A percentile compares a stretch with the other conserved stretches of the same genome.
Evolutionary conservation across 2,329 filamentous ascomycete genomes (phyloP).

Genomic region (Akanthomyces uredinophilus): DNA sequence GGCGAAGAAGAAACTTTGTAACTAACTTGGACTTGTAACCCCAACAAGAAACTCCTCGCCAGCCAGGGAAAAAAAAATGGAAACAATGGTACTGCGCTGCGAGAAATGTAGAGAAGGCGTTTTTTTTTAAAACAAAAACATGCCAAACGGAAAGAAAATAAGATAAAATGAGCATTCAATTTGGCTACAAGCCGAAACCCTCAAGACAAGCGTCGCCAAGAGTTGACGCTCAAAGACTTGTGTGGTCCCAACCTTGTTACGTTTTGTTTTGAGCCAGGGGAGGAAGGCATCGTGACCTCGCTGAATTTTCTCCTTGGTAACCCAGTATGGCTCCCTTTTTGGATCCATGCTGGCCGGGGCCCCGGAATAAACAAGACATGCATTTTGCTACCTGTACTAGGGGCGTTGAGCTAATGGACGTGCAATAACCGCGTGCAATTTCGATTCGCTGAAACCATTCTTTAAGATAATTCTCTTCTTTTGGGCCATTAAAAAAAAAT

Average conservation of each 20-base stretch:
- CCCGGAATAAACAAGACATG: background rate
- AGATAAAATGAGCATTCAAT: no score
- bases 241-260: background rate
- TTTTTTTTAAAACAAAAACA: background rate
- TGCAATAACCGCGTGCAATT: background rate
- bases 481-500: no score
- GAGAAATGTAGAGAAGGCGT: background rate
- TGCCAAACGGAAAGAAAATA: no score
- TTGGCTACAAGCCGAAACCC: background rate
- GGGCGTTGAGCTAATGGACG: background rate
- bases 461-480: slow-evolving; percentile 9
- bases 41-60: background rate
- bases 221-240: background rate
- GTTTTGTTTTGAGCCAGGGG: background rate
- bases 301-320: slow-evolving; percentile 15
- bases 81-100: no score
- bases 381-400: background rate
- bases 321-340: background rate
- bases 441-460: background rate
- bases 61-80: no score
- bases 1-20: no score
- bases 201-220: no score
- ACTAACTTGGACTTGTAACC: no score
- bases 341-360: no score
- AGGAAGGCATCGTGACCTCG: slow-evolving; percentile 14